Percentiles rank a stretch among this genome's conserved stretches.
These are phyloP conservation scores for Aspergillus sp. DNA, from an alignment of 2,329 filamentous ascomycete species.

Conservation along the genomic window DNA sequence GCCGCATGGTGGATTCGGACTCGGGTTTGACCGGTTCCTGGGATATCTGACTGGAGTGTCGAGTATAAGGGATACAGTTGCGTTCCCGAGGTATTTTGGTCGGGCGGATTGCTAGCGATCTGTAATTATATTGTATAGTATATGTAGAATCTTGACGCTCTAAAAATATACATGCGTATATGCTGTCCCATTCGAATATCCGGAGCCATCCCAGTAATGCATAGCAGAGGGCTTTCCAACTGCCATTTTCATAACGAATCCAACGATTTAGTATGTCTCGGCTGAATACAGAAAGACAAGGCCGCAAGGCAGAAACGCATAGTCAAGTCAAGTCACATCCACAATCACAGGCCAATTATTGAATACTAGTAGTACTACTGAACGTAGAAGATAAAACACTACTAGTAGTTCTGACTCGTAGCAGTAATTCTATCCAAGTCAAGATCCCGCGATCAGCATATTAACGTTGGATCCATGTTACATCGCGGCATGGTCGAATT, in stretches of 20 bases:
- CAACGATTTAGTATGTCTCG: too few relatives aligned
- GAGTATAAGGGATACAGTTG: conserved; percentile 80
- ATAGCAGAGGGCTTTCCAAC: too few relatives aligned
- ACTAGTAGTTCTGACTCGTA: too few relatives aligned
- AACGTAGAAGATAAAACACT: too few relatives aligned
- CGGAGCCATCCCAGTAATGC: too few relatives aligned
- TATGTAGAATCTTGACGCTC: background rate
- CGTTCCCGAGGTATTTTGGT: conserved; percentile 72
- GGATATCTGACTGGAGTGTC: conserved; percentile 78
- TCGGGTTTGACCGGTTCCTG: conserved; percentile 85
- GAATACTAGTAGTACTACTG: too few relatives aligned
- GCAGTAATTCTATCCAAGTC: background rate
- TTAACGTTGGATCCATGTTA: background rate
- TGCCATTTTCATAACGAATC: too few relatives aligned
- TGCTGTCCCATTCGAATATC: too few relatives aligned
- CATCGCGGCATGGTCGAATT: background rate
- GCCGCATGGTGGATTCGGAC: conserved; percentile 85
- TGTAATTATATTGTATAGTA: background rate
- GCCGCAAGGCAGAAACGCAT: too few relatives aligned
- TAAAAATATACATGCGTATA: background rate
- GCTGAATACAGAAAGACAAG: too few relatives aligned
- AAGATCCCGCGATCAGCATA: background rate
- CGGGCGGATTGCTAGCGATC: conserved; percentile 49
- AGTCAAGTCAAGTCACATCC: too few relatives aligned
- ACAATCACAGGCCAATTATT: too few relatives aligned